Evolutionary conservation across 192 early-diverging fungal species (phyloP), one percentile per base, ranked within the genome.

Genomic region (Umbelopsis isabellina): DNA sequence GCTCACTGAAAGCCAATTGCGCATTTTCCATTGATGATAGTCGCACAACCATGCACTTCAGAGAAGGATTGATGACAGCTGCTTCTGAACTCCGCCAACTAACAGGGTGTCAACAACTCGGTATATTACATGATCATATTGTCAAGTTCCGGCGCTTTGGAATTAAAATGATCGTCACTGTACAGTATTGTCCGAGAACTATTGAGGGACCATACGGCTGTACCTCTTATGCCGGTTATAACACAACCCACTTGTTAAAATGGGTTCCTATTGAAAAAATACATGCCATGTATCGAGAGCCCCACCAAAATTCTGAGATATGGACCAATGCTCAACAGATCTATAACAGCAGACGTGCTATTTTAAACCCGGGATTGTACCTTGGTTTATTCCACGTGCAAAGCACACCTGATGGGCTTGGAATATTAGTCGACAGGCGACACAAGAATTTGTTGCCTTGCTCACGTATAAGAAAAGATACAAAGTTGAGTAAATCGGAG

Each of bases 311-410:
- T 46, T 27, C 72, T 72, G 66, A 72, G 58, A 13, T 46, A 68
- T 73, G 80, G 80, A 75, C 75, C 11, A 33, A 44, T 22, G 47
- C 66, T 46, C 45, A 48, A 27, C 49, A 64, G 20, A 49, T 68
- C 44, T 50, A 50, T 12, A 22, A 37, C 65, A 20, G 16, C 1
- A 25, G 49, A 64, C 47, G 76, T 65, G 61, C 48, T 21, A 16
- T 72, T 22, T 65, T 65, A 49, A 61, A 53, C 1, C 70, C 80
- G 22, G 83, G 83, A 3, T 70, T 84, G 4, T 84, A 84, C 49
- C 51, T 84, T 37, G 83, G 80, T 46, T 45, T 84, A n/a, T 80
- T 82, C 51, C 79, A 84, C 48, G 77, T 79, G 0, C 81, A 84
- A 61, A 82, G 83, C 27, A 82, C 78, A 21, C 73, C 80, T 69